Evolutionary conservation across 176 grass and related monocot species (phyloP).

Genomic region (Carex littledalei): DNA sequence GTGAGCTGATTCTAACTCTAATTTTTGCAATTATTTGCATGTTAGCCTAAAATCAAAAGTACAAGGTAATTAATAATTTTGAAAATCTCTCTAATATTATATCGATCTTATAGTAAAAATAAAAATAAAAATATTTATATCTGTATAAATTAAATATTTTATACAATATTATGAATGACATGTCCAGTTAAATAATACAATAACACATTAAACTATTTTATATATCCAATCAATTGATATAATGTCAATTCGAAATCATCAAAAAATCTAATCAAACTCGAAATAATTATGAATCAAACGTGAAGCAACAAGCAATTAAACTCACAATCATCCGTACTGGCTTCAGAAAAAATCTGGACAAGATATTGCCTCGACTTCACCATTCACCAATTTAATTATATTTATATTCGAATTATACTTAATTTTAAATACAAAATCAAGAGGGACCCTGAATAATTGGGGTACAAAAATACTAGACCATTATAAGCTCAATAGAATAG

Average conservation of each 20-base stretch:
- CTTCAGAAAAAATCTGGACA: background rate
- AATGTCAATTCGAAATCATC: background rate
- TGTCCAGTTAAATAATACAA: background rate
- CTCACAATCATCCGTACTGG: background rate
- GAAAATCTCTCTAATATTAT: too few relatives aligned
- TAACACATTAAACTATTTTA: background rate
- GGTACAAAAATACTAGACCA: conserved; percentile 9
- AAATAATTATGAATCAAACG: background rate
- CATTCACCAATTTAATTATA: background rate
- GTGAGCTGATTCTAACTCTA: too few relatives aligned
- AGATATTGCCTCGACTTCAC: conserved; percentile 6
- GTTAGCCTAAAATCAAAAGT: too few relatives aligned
- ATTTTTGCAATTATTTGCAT: too few relatives aligned
- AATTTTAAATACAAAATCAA: background rate
- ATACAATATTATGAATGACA: background rate
- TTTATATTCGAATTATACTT: too few relatives aligned
- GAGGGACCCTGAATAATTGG: conserved; percentile 6
- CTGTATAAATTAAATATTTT: background rate
- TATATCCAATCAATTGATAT: background rate
- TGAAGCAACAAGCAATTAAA: background rate
- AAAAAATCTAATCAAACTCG: background rate
- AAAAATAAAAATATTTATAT: background rate
- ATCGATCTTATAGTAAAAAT: too few relatives aligned
- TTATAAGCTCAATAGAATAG: background rate
- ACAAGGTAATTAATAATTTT: too few relatives aligned